phyloP scores from a whole-genome alignment of 1,284 basidiomycete genomes.

The Amylostereum areolatum region DNA sequence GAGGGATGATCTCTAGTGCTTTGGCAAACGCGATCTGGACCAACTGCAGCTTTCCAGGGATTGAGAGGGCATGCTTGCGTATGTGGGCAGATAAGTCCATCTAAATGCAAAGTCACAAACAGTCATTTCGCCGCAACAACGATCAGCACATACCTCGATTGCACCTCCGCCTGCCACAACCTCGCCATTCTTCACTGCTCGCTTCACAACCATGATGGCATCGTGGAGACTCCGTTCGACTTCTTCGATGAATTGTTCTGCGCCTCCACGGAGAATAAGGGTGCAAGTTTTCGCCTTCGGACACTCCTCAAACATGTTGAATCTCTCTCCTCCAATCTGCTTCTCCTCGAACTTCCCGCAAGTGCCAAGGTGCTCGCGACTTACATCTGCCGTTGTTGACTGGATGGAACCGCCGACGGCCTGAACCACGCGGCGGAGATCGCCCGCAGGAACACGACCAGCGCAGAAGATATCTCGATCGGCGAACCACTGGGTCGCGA shows the following conservation, averaged over 20 bases:
- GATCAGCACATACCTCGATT: conserved; percentile 65
- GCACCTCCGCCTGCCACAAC: conserved; percentile 98
- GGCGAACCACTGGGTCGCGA: conserved; percentile 99
- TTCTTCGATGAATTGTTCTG: conserved; percentile 99
- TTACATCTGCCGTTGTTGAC: conserved; percentile 92
- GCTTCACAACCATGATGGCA: conserved; percentile 99
- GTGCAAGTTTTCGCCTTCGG: conserved; percentile 97
- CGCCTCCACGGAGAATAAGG: conserved; percentile 91
- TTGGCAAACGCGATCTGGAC: conserved; percentile 96
- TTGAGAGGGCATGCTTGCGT: conserved; percentile 84
- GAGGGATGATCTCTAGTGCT: conserved; percentile 94
- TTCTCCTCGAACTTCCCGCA: conserved; percentile 92
- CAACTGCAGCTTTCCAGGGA: conserved; percentile 95
- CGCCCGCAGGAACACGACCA: conserved; percentile 87
- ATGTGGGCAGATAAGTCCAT: conserved; percentile 97
- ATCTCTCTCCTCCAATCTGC: conserved; percentile 96
- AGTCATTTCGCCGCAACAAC: conserved; percentile 3
- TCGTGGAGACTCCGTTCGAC: conserved; percentile 97
- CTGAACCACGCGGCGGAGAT: conserved; percentile 92
- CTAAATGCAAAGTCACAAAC: conserved; percentile 32
- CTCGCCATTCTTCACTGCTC: conserved; percentile 92
- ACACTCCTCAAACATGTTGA: conserved; percentile 94
- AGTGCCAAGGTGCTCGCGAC: conserved; percentile 84
- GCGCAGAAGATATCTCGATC: conserved; percentile 99
- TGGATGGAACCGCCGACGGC: conserved; percentile 95